Conservation (phyloP, 257 asterid genomes). For the Hygrophila difformis region DNA sequence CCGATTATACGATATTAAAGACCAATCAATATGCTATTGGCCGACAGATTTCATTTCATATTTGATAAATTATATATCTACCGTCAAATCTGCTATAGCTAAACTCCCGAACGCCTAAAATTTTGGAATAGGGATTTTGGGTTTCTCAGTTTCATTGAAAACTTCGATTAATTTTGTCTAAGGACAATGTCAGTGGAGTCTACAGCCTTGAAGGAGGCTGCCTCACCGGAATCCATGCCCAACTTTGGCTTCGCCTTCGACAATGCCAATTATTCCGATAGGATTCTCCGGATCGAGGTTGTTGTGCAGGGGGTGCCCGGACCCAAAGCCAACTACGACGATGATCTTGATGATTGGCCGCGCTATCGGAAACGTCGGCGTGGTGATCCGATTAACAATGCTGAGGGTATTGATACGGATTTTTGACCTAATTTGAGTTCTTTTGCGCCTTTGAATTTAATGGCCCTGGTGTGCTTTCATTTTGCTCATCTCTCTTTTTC, state of each 20-base stretch:
- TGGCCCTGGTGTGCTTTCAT: too few species aligned
- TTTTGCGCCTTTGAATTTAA: neutral
- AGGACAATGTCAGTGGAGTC: neutral
- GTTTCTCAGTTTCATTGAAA: too few species aligned
- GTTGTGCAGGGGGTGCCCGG: conserved; percentile 31
- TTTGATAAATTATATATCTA: too few species aligned
- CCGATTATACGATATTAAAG: too few species aligned
- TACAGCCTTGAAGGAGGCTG: neutral
- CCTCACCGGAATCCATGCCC: neutral
- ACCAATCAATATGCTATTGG: too few species aligned
- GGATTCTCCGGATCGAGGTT: conserved; percentile 37
- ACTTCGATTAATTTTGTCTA: too few species aligned
- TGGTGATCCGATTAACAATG: conserved; percentile 34
- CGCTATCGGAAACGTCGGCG: conserved; percentile 76
- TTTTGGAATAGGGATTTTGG: too few species aligned
- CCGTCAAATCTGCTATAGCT: too few species aligned
- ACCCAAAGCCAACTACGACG: conserved; percentile 38
- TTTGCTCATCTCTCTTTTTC: too few species aligned
- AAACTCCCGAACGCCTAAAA: too few species aligned
- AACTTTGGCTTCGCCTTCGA: conserved; percentile 8
- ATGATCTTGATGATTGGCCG: conserved; percentile 43
- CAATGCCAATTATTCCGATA: conserved; percentile 9
- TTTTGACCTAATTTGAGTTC: neutral
- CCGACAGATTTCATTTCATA: too few species aligned
- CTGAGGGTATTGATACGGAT: conserved; percentile 28